phyloP scores from a whole-genome alignment of 306 rosid genomes.

The Hippophae tibetana region DNA sequence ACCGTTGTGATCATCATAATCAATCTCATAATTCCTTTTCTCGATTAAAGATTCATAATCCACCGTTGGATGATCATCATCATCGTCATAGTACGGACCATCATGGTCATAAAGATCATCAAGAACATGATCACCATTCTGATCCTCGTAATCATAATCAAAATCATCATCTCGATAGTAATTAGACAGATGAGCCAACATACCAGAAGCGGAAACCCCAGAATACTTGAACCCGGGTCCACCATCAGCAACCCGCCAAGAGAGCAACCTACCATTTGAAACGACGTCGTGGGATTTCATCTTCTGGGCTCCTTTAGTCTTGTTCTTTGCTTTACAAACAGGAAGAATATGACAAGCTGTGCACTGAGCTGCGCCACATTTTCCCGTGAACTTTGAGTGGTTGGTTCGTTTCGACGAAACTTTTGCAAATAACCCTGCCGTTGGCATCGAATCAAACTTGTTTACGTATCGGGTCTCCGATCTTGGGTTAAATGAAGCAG shows the following conservation, averaged over 20 bases:
- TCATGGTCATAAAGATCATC: not conserved
- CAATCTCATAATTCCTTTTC: not conserved
- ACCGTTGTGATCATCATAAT: slow-evolving; percentile 2
- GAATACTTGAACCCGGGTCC: slow-evolving; percentile 4
- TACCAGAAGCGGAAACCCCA: slow-evolving; percentile 27
- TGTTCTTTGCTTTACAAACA: slow-evolving; percentile 44
- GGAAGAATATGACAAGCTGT: slow-evolving; percentile 44
- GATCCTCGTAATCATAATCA: slow-evolving; percentile 6
- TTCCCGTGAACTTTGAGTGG: slow-evolving; percentile 80
- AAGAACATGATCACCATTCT: too few species aligned
- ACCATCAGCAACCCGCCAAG: slow-evolving; percentile 26
- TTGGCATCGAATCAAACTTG: slow-evolving; percentile 32
- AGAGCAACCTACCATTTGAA: slow-evolving; percentile 18
- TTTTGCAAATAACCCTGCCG: slow-evolving; percentile 51
- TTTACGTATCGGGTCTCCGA: slow-evolving; percentile 26
- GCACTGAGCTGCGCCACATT: slow-evolving; percentile 38
- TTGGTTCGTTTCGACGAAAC: slow-evolving; percentile 63
- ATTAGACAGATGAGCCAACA: slow-evolving; percentile 25
- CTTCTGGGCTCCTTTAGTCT: slow-evolving; percentile 52
- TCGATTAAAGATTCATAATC: not conserved
- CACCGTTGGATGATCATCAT: slow-evolving; percentile 6
- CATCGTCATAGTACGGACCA: not conserved
- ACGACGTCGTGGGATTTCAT: slow-evolving; percentile 16
- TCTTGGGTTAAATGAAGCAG: slow-evolving; percentile 32
- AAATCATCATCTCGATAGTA: not conserved